A percentile compares a stretch with the other conserved stretches of the same genome.
Conservation (phyloP, 2,329 filamentous ascomycete species). For the Diplodia seriata region DNA sequence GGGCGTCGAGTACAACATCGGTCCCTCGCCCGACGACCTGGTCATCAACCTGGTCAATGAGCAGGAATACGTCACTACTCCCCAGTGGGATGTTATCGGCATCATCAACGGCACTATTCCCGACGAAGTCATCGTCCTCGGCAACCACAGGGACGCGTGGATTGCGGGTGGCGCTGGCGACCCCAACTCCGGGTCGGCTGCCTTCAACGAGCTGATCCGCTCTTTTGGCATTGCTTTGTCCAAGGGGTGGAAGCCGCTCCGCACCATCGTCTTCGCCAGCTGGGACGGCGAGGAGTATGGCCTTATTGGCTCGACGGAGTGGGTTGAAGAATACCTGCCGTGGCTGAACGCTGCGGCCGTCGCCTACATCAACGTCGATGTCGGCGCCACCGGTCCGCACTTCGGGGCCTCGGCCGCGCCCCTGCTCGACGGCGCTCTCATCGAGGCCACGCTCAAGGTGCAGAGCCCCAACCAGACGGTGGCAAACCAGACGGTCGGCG, state of each 20-base stretch:
- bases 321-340: constrained; percentile 87
- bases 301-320: constrained; percentile 85
- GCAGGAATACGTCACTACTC: constrained; percentile 59
- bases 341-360: constrained; percentile 78
- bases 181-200: constrained; percentile 81
- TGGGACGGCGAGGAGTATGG: constrained; percentile 80
- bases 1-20: constrained; percentile 83
- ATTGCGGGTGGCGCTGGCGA: constrained; percentile 81
- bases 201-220: constrained; percentile 78
- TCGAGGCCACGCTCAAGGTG: constrained; percentile 61
- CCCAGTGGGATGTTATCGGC: constrained; percentile 78
- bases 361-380: constrained; percentile 87
- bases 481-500: constrained; percentile 71
- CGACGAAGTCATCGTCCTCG: constrained; percentile 85
- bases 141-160: constrained; percentile 94
- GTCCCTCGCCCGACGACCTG: constrained; percentile 76
- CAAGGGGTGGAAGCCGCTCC: constrained; percentile 80
- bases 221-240: constrained; percentile 75
- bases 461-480: constrained; percentile 72
- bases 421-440: constrained; percentile 74
- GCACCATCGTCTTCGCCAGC: constrained; percentile 85
- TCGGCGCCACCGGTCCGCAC: constrained; percentile 69
- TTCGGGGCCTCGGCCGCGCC: constrained; percentile 74
- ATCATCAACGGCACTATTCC: constrained; percentile 85
- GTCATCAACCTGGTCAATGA: constrained; percentile 59